Evolutionary conservation across 2,329 filamentous ascomycete species (phyloP), one percentile per base, ranked within the genome.

Genomic region (Kalaharituber pfeilii): DNA sequence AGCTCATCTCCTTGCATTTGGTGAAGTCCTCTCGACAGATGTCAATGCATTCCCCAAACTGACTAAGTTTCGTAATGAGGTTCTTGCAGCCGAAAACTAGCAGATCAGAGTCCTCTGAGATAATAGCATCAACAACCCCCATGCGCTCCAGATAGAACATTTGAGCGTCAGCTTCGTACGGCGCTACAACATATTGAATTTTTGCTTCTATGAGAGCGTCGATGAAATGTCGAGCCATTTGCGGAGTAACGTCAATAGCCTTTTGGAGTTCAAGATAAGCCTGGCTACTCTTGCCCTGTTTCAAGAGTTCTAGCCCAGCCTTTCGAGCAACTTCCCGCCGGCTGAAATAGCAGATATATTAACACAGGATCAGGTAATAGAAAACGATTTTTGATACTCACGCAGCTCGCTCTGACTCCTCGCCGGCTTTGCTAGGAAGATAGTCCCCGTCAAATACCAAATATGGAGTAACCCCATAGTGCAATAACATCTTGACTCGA

Each of bases 151-250:
- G 75, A 66, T 96, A 98, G 25, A 87, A 88, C 63, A 98, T 75
- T 68, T 98, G 89, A n/a, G 89, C 82, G 68, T 98, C 91, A 49
- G 91, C 91, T 72, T 98, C 91, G 69, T 95, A 98, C 0, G 91
- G 91, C 0, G 91, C 91, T 18, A 98, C 93, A 53, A 98, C 75
- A 66, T 94, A 96, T 55, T 86, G 77, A 15, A 98, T 76, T 36
- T 79, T 75, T 64, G 81, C 72, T 64, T 79, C 78, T 70, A 93
- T 95, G 63, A 96, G 74, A 67, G 94, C 86, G 62, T 95, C 87
- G 56, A 98, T 98, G 52, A 96, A 71, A 61, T 84, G 76, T 5
- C 85, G 79, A 6, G 91, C 91, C 93, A 98, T 98, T 64, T 91
- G 81, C 1, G 93, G 89, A 1, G 91, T 96, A 33, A 98, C 81